phyloP scores from a whole-genome alignment of 305 asterid genomes.

The Stenogyne calaminthoides region DNA sequence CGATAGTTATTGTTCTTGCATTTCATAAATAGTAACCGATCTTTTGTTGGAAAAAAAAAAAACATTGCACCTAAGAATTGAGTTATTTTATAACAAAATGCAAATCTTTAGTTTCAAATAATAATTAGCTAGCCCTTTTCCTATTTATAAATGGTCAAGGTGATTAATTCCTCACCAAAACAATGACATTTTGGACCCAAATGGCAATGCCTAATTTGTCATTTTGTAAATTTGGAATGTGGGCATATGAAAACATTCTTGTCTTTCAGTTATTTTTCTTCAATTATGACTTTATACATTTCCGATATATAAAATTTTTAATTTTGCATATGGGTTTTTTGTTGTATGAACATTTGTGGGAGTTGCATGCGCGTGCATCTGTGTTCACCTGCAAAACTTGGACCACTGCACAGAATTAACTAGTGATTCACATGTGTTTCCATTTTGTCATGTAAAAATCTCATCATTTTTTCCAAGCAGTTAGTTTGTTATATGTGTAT shows the following conservation, averaged over 20 bases:
- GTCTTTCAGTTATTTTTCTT: neutral
- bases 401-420: neutral
- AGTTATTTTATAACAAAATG: too few species aligned
- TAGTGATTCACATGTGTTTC: neutral
- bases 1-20: too few species aligned
- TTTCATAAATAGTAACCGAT: too few species aligned
- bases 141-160: too few species aligned
- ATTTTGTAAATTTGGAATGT: neutral
- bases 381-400: neutral
- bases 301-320: neutral
- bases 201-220: neutral
- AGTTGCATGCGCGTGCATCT: neutral
- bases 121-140: too few species aligned
- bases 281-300: neutral
- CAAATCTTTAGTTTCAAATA: too few species aligned
- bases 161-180: neutral
- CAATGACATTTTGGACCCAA: neutral
- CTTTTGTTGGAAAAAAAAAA: too few species aligned
- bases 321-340: constrained; percentile 14
- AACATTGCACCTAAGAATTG: too few species aligned
- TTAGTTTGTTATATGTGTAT: too few species aligned
- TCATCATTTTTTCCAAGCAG: neutral
- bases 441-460: neutral
- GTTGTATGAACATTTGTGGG: neutral
- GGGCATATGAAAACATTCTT: neutral